These are phyloP conservation scores for Glomus cerebriforme DNA, from an alignment of 192 early-diverging fungal species.

Conservation along the genomic window DNA sequence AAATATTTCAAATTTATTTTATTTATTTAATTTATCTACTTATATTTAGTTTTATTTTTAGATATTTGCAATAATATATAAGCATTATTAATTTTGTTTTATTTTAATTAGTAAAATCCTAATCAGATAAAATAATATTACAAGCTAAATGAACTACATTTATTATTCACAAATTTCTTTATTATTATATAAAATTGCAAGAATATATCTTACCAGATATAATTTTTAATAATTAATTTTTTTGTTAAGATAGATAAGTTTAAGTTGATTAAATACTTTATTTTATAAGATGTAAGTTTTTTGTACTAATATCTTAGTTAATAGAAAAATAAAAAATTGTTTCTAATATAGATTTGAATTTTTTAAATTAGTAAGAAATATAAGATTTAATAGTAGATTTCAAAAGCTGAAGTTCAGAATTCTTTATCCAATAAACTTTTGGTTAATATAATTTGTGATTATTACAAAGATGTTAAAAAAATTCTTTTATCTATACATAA, in stretches of 20 bases:
- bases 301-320: neutral
- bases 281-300: neutral
- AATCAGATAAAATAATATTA: neutral
- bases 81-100: neutral
- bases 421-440: neutral
- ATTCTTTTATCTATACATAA: neutral
- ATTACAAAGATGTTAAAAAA: neutral
- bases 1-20: neutral
- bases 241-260: neutral
- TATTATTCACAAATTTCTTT: neutral
- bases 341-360: neutral
- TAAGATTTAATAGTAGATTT: neutral
- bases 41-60: neutral
- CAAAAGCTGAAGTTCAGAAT: neutral
- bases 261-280: constrained; percentile 4
- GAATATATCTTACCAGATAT: neutral
- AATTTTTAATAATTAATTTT: neutral
- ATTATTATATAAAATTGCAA: constrained; percentile 1
- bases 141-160: neutral
- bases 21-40: neutral
- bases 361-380: neutral
- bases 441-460: neutral
- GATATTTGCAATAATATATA: neutral
- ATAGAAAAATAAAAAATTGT: neutral
- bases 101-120: neutral